Base-by-base conservation (phyloP, 2,329 filamentous ascomycete species). In the Xylariaceae sp. region DNA sequence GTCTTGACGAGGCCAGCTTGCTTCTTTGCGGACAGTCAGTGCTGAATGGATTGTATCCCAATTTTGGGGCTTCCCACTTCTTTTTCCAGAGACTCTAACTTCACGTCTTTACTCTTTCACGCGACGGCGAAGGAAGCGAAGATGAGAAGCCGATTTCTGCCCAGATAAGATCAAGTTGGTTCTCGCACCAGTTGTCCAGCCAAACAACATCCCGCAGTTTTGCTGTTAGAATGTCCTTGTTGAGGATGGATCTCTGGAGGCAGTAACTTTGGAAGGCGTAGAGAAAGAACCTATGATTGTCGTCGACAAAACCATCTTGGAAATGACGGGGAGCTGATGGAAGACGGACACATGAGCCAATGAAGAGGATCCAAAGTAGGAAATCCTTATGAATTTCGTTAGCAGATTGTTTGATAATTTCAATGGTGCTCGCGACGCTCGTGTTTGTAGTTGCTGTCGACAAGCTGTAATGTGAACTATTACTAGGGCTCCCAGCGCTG, bases 301-400 rank as follows among this genome's bases (percentile, higher is more conserved):
- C 54, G 8, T 54, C 51, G 14, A 53, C 44, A 14, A 52, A 33
- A 12, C 47, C 40, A 5, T 49, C 41, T 27, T 55, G 47, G 23
- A 37, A 45, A n/a, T 54, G 50, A 17, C 45, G 36, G 4, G 34
- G 29, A 7, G 42, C 25, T 8, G 44, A 34, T 2, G 58, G 57
- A 6, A 55, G 25, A n/a, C 60, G 61, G n/a, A 64, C 55, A 44
- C 62, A 64, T 2, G 55, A 56, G 19, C 60, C 62, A 2, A 62
- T 45, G 50, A 62, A 64, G n/a, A 64, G 57, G 14, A 53, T 49
- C 62, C 62, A 64, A 3, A 64, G 54, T 11, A 64, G 48, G 16
- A 58, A 54, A 23, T 63, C 57, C 17, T 56, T 52, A 16, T 62
- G 55, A 6, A 64, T 48, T 4, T 62, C 58, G 33, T 63, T 54